Evolutionary conservation across 441 rosid genomes (phyloP), one percentile per base, ranked within the genome.

Genomic region (Mallotus repandus): DNA sequence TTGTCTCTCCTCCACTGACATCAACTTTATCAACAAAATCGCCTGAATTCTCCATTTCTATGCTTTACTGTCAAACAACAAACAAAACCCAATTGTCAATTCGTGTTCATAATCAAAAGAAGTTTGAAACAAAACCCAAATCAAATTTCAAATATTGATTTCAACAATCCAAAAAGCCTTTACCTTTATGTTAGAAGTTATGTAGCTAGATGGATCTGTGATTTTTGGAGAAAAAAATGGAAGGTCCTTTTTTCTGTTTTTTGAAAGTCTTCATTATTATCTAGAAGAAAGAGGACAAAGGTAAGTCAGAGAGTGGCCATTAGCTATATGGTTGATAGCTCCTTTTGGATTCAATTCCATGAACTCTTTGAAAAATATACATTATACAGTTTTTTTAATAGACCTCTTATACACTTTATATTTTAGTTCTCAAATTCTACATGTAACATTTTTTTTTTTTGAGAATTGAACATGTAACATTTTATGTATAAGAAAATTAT

Each of bases 21-120:
- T 77, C 85, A 13, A 80, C 82, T 65, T 11, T 65, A 13, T 79
- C 81, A 68, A 74, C 68, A 58, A 81, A 75, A 73, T 75, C 79
- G 64, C 48, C 74, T 35, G 78, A 77, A 75, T 83, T 83, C 1
- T 87, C 91, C 95, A 89, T 89, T 66, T 58, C 52, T 16, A 70
- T 38, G 11, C 9, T 45, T 57, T 25, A 18, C 73, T 66, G 35
- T 4, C 4, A 59, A 43, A 50, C 14, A 41, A 29, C 9, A 12
- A 64, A 4, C 14, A 49, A 12, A 56, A 19, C 43, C 56, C 63
- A n/a, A n/a, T n/a, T n/a, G n/a, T n/a, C 5, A 69, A 64, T 45
- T 48, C 12, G 25, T 55, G 22, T 6, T 9, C n/a, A 25, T 19
- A 69, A 32, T 8, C 12, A 72, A 52, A 13, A 14, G 22, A 18